Conservation (phyloP, 2,329 filamentous ascomycete genomes). For the Epichloe glyceriae region DNA sequence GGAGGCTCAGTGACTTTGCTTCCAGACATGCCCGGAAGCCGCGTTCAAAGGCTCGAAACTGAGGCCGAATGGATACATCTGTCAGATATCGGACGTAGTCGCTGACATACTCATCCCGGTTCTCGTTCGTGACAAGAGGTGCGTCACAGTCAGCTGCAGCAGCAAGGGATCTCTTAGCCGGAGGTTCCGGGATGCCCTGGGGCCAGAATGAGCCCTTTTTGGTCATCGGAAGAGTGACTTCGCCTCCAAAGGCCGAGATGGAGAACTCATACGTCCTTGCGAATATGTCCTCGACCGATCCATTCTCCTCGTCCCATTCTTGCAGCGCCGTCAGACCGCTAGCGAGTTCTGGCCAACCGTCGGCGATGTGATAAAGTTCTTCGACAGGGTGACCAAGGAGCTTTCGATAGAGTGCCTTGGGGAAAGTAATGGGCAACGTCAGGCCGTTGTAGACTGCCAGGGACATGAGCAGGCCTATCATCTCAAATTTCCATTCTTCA, state of each 20-base stretch:
- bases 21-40: slow-evolving; percentile 71
- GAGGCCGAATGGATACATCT: slow-evolving; percentile 60
- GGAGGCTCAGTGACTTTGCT: slow-evolving; percentile 55
- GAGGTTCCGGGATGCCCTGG: slow-evolving; percentile 27
- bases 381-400: slow-evolving; percentile 58
- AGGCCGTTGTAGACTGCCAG: slow-evolving; percentile 88
- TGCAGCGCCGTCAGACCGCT: slow-evolving; percentile 61
- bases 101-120: slow-evolving; percentile 63
- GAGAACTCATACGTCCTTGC: slow-evolving; percentile 80
- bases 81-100: slow-evolving; percentile 82
- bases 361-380: slow-evolving; percentile 62
- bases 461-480: slow-evolving; percentile 77
- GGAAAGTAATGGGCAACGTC: slow-evolving; percentile 82
- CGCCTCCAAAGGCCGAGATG: slow-evolving; percentile 41
- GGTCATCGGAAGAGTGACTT: slow-evolving; percentile 45
- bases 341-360: slow-evolving; percentile 76
- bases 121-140: slow-evolving; percentile 66
- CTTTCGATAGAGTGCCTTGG: slow-evolving; percentile 69
- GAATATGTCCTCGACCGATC: slow-evolving; percentile 70
- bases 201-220: slow-evolving; percentile 35
- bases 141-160: slow-evolving; percentile 33
- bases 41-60: slow-evolving; percentile 66
- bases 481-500: slow-evolving; percentile 78
- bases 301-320: slow-evolving; percentile 62
- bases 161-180: slow-evolving; percentile 16